phyloP scores from a whole-genome alignment of 768 basidiomycete genomes.

The Gymnopilus junonius region DNA sequence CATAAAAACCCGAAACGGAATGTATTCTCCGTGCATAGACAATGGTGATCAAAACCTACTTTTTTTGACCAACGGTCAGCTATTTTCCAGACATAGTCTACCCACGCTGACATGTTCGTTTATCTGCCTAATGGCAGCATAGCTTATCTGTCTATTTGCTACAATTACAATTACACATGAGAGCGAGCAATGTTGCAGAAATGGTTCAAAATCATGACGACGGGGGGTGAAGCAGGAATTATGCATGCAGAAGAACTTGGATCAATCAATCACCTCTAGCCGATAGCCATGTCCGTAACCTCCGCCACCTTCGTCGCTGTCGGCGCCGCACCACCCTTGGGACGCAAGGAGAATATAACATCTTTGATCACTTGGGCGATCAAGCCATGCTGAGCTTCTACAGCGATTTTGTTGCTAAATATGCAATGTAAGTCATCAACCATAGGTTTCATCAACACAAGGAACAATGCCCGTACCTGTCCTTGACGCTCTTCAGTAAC shows the following conservation, averaged over 20 bases:
- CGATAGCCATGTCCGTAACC: constrained; percentile 51
- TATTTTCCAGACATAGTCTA: too few species aligned
- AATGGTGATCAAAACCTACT: too few species aligned
- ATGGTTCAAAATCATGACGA: neutral
- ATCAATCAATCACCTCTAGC: constrained; percentile 28
- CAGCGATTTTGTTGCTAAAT: constrained; percentile 83
- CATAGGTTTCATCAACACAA: neutral
- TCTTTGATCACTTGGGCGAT: constrained; percentile 95
- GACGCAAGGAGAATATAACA: constrained; percentile 78
- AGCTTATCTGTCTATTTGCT: neutral
- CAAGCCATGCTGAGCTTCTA: constrained; percentile 92
- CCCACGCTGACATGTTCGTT: too few species aligned
- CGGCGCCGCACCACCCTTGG: constrained; percentile 23
- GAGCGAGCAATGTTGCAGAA: neutral
- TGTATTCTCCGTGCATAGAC: too few species aligned
- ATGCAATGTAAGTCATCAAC: neutral
- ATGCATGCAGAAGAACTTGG: too few species aligned
- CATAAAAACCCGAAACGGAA: too few species aligned
- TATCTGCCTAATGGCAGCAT: too few species aligned
- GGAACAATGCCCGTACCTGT: constrained; percentile 59
- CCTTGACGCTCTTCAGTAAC: constrained; percentile 87
- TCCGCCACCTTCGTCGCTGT: constrained; percentile 39
- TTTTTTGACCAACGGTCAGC: too few species aligned
- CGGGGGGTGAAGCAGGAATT: too few species aligned
- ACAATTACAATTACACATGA: constrained; percentile 1